Conservation (phyloP, 2,329 filamentous ascomycete genomes). For the Fusarium sp. region DNA sequence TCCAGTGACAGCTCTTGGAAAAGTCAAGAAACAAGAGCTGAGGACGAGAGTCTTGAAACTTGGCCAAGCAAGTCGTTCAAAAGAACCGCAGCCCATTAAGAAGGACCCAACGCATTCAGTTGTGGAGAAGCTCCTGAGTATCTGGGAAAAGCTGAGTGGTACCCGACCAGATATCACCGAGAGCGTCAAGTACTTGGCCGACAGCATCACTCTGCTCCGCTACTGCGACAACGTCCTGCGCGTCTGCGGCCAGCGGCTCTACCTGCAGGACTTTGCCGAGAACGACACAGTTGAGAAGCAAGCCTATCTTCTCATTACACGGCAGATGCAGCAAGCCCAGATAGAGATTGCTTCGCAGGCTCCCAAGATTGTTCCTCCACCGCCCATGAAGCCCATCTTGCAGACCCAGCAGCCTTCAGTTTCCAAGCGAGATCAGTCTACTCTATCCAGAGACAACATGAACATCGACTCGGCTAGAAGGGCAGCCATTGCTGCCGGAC, state of each 20-base stretch:
- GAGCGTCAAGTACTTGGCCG: slow-evolving; percentile 50
- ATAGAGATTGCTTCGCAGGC: slow-evolving; percentile 24
- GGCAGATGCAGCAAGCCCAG: slow-evolving; percentile 37
- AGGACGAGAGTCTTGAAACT: slow-evolving; percentile 42
- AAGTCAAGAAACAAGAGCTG: slow-evolving; percentile 60
- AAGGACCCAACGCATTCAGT: slow-evolving; percentile 20
- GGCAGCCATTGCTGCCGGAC: slow-evolving; percentile 31
- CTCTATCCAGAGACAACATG: background rate
- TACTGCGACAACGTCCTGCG: slow-evolving; percentile 55
- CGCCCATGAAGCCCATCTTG: background rate
- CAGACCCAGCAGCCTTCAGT: background rate
- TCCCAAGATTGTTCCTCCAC: background rate
- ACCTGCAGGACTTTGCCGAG: slow-evolving; percentile 54
- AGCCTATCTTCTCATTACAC: slow-evolving; percentile 46
- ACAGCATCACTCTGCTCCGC: slow-evolving; percentile 57
- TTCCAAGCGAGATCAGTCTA: background rate
- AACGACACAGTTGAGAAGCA: slow-evolving; percentile 53
- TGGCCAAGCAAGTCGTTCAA: background rate
- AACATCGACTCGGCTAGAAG: slow-evolving; percentile 24
- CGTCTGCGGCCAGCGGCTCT: slow-evolving; percentile 49
- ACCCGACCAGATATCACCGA: slow-evolving; percentile 46
- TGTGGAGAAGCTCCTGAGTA: slow-evolving; percentile 36
- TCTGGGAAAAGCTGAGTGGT: slow-evolving; percentile 53
- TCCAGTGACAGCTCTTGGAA: slow-evolving; percentile 61
- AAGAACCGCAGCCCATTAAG: background rate